Evolutionary conservation across 106 monocot genomes (phyloP).

Genomic region (Allium cepa): DNA sequence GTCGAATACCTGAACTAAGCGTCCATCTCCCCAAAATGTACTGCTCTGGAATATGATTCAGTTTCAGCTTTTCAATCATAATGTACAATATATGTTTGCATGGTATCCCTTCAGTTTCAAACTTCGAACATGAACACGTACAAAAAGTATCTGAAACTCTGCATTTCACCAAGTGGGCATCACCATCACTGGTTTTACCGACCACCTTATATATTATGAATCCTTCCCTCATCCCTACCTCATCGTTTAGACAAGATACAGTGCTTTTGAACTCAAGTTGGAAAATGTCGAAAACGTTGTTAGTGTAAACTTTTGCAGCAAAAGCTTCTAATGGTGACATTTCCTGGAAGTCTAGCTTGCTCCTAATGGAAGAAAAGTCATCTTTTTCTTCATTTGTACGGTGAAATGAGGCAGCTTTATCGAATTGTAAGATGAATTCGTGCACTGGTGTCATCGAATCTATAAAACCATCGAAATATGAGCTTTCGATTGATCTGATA

Average conservation of each 20-base stretch:
- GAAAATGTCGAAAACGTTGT: neutral
- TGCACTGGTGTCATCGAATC: conserved; percentile 13
- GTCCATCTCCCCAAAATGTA: conserved; percentile 2
- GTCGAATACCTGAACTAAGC: neutral
- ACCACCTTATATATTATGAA: neutral
- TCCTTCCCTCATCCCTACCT: neutral
- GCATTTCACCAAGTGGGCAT: neutral
- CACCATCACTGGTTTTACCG: neutral
- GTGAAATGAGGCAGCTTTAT: neutral
- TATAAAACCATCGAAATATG: conserved; percentile 24
- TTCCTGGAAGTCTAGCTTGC: neutral
- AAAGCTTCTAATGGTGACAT: neutral
- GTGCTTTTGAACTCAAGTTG: neutral
- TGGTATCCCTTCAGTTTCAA: neutral
- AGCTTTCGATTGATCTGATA: conserved; percentile 10
- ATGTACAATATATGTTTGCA: conserved; percentile 1
- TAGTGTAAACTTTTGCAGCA: neutral
- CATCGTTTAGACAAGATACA: neutral
- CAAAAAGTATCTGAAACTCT: neutral
- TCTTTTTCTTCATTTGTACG: conserved; percentile 18
- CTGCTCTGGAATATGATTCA: neutral
- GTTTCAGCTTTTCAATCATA: neutral
- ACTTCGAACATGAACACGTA: neutral
- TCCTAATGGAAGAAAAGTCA: conserved; percentile 9
- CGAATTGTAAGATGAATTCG: conserved; percentile 21